Conservation (phyloP, 2,329 filamentous ascomycete species). For the Keithomyces neogunnii region DNA sequence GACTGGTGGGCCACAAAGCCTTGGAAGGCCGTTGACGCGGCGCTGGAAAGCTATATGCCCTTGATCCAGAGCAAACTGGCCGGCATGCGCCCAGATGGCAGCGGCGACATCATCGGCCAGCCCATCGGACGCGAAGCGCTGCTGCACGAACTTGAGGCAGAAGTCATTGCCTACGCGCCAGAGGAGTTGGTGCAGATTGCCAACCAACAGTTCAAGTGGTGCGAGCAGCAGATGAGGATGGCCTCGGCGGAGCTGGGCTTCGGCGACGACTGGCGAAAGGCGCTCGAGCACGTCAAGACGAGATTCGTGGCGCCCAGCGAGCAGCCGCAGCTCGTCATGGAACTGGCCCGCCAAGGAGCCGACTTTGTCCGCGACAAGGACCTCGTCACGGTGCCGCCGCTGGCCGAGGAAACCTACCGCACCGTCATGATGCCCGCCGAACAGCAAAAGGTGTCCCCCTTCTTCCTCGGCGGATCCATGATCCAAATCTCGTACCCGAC, state of each 20-base stretch:
- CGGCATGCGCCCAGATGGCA: slow-evolving; percentile 32
- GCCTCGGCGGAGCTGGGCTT: slow-evolving; percentile 41
- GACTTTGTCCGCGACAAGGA: slow-evolving; percentile 43
- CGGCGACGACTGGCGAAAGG: slow-evolving; percentile 39
- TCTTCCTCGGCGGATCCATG: slow-evolving; percentile 47
- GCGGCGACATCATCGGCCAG: slow-evolving; percentile 46
- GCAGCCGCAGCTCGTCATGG: slow-evolving; percentile 42
- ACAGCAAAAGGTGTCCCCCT: slow-evolving; percentile 46
- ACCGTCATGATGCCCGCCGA: slow-evolving; percentile 49
- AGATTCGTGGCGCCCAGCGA: slow-evolving; percentile 44
- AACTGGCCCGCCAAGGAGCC: slow-evolving; percentile 42
- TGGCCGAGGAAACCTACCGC: slow-evolving; percentile 44
- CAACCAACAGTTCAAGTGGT: slow-evolving; percentile 45
- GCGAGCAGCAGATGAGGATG: slow-evolving; percentile 43
- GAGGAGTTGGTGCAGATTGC: slow-evolving; percentile 46
- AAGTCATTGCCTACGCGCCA: slow-evolving; percentile 51
- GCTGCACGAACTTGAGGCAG: slow-evolving; percentile 41
- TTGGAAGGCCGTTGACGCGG: slow-evolving; percentile 28
- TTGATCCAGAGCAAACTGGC: slow-evolving; percentile 33
- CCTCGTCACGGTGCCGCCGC: slow-evolving; percentile 44
- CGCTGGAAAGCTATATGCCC: slow-evolving; percentile 25
- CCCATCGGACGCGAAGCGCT: slow-evolving; percentile 45
- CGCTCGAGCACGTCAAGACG: slow-evolving; percentile 48
- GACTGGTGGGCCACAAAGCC: slow-evolving; percentile 47
- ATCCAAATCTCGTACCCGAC: slow-evolving; percentile 51